These are phyloP conservation scores for Oryza nivara DNA, from an alignment of 176 grass and related monocot genomes.

Conservation along the genomic window DNA sequence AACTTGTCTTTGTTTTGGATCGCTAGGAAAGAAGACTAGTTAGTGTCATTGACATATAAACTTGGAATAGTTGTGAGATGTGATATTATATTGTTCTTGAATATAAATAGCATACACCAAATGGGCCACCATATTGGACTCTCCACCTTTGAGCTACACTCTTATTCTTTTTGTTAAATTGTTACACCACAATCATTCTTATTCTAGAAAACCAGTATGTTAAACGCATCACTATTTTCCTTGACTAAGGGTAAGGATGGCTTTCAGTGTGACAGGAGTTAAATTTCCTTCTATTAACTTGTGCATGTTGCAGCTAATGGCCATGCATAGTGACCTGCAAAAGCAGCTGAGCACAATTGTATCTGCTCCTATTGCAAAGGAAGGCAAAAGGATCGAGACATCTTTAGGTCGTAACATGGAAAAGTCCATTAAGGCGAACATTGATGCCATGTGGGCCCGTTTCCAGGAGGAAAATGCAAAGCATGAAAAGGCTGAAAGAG, in stretches of 20 bases:
- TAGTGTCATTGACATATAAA: background rate
- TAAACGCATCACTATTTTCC: background rate
- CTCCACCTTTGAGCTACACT: background rate
- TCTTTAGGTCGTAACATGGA: constrained; percentile 78
- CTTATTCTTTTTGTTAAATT: constrained; percentile 6
- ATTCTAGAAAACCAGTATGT: constrained; percentile 1
- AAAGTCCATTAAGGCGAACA: constrained; percentile 79
- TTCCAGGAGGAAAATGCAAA: constrained; percentile 83
- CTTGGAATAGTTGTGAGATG: constrained; percentile 8
- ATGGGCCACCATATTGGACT: background rate
- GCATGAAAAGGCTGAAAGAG: constrained; percentile 79
- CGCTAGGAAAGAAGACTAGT: background rate
- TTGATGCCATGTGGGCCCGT: constrained; percentile 87
- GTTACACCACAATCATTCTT: background rate
- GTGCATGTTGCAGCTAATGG: constrained; percentile 64
- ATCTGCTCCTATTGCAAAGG: constrained; percentile 70
- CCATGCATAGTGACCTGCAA: constrained; percentile 74
- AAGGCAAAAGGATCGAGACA: constrained; percentile 83
- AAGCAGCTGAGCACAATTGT: constrained; percentile 77
- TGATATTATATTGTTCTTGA: constrained; percentile 15
- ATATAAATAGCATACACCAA: constrained; percentile 14
- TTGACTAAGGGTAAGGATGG: background rate
- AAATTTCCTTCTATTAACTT: constrained; percentile 24
- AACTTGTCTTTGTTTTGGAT: background rate
- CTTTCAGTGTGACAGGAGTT: constrained; percentile 17